phyloP scores from a whole-genome alignment of 2,329 filamentous ascomycete genomes.

The Fusarium avenaceum region DNA sequence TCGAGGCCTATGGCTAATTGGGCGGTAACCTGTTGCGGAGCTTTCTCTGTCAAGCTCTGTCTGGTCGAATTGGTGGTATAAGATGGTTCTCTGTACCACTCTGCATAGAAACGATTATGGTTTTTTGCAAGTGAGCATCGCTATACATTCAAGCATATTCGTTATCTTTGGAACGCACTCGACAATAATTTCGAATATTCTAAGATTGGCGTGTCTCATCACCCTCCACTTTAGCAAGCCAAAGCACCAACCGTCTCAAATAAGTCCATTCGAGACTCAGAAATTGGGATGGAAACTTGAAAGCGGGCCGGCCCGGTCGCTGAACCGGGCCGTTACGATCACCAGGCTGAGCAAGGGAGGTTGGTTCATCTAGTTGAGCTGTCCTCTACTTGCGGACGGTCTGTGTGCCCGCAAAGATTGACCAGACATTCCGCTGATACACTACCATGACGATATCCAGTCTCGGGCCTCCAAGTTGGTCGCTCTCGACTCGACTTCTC shows the following conservation, averaged over 20 bases:
- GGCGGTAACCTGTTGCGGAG: constrained; percentile 29
- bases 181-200: neutral
- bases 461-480: constrained; percentile 34
- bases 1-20: constrained; percentile 33
- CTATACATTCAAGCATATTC: constrained; percentile 7
- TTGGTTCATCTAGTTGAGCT: constrained; percentile 13
- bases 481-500: constrained; percentile 33
- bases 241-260: constrained; percentile 5
- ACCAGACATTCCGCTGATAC: constrained; percentile 23
- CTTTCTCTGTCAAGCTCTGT: constrained; percentile 37
- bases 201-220: constrained; percentile 6
- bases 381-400: constrained; percentile 18
- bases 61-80: constrained; percentile 30
- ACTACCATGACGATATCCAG: constrained; percentile 26
- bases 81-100: constrained; percentile 14
- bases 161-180: neutral
- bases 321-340: constrained; percentile 45
- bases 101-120: constrained; percentile 5
- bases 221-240: constrained; percentile 6
- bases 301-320: constrained; percentile 48
- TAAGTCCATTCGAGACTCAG: constrained; percentile 15
- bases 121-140: constrained; percentile 31
- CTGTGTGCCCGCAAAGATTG: constrained; percentile 28
- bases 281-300: constrained; percentile 31
- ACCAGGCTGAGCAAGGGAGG: constrained; percentile 33